Evolutionary conservation across 768 basidiomycete species (phyloP), one percentile per base, ranked within the genome.

Genomic region (Hysterangium stoloniferum): DNA sequence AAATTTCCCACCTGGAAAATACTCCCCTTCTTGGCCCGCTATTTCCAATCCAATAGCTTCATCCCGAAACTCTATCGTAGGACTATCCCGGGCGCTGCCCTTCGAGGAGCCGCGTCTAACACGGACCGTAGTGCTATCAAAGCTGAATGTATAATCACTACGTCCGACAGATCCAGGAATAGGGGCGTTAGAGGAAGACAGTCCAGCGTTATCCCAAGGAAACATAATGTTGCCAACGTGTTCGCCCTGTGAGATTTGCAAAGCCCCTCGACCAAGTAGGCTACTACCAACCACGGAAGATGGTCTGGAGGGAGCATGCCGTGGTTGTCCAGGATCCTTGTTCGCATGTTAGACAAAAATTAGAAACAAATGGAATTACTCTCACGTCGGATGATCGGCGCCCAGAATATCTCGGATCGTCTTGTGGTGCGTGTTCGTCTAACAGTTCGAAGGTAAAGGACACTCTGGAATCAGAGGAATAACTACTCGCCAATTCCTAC

Each of bases 311-410:
- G 53, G 49, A 22, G 68, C 68, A n/a, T 71, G 78, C 56, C 88
- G 86, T n/a, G 74, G 86, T 80, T 86, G 84, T 27, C 85, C 88
- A 41, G 87, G 87, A 68, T 89, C 86, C 88, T n/a, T 88, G 58
- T n/a, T 22, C 27, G n/a, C 13, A 42, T 12, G 27, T 7, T 45
- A 32, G 42, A n/a, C n/a, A 27, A 48, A 19, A 34, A 4, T 35
- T 31, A 15, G n/a, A 52, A 24, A 34, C 19, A 48, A 53, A 9
- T 15, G 35, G 12, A 33, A 43, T 48, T 45, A 8, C 22, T 41
- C 58, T 35, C 58, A 75, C 84, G 71, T 88, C 84, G 25, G 84
- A 86, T 4, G 84, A 76, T 56, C 66, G 56, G 37, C 66, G 53
- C 8, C 52, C 56, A 19, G 61, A 62, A 12, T 64, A 64, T 8